phyloP scores from a whole-genome alignment of 2,329 filamentous ascomycete species.

The Venturiaceae sp. region DNA sequence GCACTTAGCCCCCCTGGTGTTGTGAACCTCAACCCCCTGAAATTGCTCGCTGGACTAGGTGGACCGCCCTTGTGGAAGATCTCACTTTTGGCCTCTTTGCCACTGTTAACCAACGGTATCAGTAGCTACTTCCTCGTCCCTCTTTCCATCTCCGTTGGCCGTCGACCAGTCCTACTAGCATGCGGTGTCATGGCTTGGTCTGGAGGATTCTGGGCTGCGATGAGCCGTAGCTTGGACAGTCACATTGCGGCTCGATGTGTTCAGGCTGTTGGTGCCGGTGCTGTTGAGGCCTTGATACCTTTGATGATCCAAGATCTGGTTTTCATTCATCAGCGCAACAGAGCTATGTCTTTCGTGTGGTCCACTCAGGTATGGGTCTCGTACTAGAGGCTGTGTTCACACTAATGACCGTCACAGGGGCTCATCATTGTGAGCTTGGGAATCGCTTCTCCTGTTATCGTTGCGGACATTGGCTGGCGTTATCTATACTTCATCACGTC shows the following conservation, averaged over 20 bases:
- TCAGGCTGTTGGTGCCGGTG: slow-evolving; percentile 20
- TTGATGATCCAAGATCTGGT: slow-evolving; percentile 21
- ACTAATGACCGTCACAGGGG: not conserved
- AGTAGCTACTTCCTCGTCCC: slow-evolving; percentile 18
- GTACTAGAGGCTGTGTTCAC: not conserved
- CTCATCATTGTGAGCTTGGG: slow-evolving; percentile 20
- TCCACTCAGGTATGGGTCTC: slow-evolving; percentile 14
- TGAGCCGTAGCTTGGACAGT: slow-evolving; percentile 14
- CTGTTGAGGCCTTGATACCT: slow-evolving; percentile 20
- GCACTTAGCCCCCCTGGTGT: slow-evolving; percentile 5
- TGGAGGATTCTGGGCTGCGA: slow-evolving; percentile 19
- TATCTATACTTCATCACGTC: slow-evolving; percentile 20
- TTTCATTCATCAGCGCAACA: slow-evolving; percentile 19
- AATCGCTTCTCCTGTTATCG: slow-evolving; percentile 18
- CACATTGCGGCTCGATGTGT: slow-evolving; percentile 19
- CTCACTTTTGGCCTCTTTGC: slow-evolving; percentile 18
- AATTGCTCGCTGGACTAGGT: slow-evolving; percentile 4
- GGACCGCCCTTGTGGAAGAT: slow-evolving; percentile 19
- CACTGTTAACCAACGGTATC: slow-evolving; percentile 19
- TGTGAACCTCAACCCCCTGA: slow-evolving; percentile 9
- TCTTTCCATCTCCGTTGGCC: slow-evolving; percentile 18
- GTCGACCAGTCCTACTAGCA: slow-evolving; percentile 16
- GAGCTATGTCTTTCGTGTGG: slow-evolving; percentile 18
- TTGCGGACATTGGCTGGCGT: slow-evolving; percentile 17
- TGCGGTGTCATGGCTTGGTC: slow-evolving; percentile 17